These are phyloP conservation scores for Phytophthora pini DNA, from an alignment of 352 stramenopile species.

Conservation along the genomic window DNA sequence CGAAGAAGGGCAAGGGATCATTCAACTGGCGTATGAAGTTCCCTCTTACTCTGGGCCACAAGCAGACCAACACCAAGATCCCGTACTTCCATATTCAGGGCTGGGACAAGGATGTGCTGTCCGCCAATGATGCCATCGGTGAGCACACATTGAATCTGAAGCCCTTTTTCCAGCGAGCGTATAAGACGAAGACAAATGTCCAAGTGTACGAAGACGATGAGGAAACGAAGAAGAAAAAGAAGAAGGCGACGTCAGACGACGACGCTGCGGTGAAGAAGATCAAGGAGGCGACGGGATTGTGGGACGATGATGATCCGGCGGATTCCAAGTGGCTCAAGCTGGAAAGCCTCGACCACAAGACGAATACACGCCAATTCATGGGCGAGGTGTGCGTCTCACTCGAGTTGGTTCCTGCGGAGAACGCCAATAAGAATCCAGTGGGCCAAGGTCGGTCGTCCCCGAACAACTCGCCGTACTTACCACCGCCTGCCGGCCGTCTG, in stretches of 20 bases:
- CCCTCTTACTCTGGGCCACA: constrained; percentile 85
- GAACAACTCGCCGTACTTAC: constrained; percentile 94
- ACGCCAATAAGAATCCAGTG: constrained; percentile 77
- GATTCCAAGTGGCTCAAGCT: constrained; percentile 89
- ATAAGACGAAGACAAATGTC: constrained; percentile 76
- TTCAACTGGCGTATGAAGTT: constrained; percentile 97
- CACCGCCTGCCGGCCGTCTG: constrained; percentile 87
- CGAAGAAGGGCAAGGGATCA: constrained; percentile 93
- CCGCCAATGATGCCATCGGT: constrained; percentile 92
- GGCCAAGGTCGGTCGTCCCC: constrained; percentile 88
- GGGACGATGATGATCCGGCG: constrained; percentile 81
- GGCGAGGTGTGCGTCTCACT: constrained; percentile 89
- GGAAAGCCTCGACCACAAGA: constrained; percentile 83
- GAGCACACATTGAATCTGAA: constrained; percentile 85
- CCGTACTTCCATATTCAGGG: constrained; percentile 94
- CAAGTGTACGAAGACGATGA: constrained; percentile 89
- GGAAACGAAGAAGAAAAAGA: constrained; percentile 77
- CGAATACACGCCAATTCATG: constrained; percentile 82
- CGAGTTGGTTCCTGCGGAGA: constrained; percentile 89
- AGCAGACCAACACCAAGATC: constrained; percentile 90
- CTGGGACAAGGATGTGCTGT: constrained; percentile 95
- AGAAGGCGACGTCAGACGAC: constrained; percentile 77
- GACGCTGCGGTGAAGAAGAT: constrained; percentile 85
- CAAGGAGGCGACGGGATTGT: constrained; percentile 83
- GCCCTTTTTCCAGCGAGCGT: constrained; percentile 76